Evolutionary conservation across 805 yeast species (phyloP), one percentile per base, ranked within the genome.

Genomic region (Candida quercuum): DNA sequence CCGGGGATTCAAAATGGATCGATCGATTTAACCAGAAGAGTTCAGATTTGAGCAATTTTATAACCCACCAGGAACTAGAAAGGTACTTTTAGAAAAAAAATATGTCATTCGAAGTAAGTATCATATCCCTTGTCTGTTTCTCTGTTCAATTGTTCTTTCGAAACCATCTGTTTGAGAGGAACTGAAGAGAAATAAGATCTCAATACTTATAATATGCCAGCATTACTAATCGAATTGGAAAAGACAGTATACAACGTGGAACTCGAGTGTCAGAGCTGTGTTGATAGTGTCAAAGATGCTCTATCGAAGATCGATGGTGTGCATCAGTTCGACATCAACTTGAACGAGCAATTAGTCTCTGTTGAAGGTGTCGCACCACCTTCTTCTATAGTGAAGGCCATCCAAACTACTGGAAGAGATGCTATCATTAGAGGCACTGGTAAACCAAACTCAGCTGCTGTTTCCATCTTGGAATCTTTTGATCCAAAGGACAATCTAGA

Each of bases 361-460:
- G 82, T 89, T 3, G 63, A 64, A 18, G 95, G 96, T 4, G 56
- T 72, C 1, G 68, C 74, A 4, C 79, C 96, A 5, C 98, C 98
- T 1, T 84, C 95, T 2, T 61, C 59, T 12, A 74, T 89, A 27
- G 79, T 88, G 27, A 63, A 64, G 36, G 74, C 84, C 0, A 74
- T 91, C 39, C 89, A 83, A 57, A 54, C 54, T 2, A 78, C 81
- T 3, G 96, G 97, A 1, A 75, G 78, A 46, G 97, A 91, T 54
- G 96, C 96, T 4, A 86, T 91, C 46, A 82, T 91, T 18, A 70
- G 98, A 42, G 98, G 98, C 6, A 78, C 96, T 0, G 97, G 97
- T 3, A 71, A 67, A 40, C 81, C 94, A 14, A 81, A 89, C 57
- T 73, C 85, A 15, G 95, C 97, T 1, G 96, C 96, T 0, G 98